These are phyloP conservation scores for Solanum appendiculatum DNA, from an alignment of 257 asterid genomes.

Conservation along the genomic window DNA sequence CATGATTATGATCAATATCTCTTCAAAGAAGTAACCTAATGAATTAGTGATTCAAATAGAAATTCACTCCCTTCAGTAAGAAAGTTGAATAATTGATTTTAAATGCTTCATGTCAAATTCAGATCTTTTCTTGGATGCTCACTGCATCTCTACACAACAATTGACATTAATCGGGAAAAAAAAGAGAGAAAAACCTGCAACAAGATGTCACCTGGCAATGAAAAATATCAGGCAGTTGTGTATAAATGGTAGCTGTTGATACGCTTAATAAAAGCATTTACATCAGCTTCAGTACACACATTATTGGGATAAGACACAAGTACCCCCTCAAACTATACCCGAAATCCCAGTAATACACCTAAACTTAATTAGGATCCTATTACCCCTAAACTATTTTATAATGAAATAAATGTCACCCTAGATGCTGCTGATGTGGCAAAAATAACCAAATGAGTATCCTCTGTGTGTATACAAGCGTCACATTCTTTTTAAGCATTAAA, in stretches of 20 bases:
- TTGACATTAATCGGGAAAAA: not conserved
- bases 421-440: not conserved
- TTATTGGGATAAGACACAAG: not conserved
- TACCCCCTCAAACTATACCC: not conserved
- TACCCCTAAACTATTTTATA: not conserved
- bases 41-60: not conserved
- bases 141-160: not conserved
- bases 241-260: not conserved
- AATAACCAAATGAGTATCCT: not conserved
- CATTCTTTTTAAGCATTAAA: not conserved
- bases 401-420: not conserved
- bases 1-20: not conserved
- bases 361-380: not conserved
- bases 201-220: not conserved
- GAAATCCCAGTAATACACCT: not conserved
- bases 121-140: not conserved
- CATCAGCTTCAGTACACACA: not conserved
- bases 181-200: not conserved
- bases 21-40: not conserved
- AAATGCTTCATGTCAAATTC: not conserved
- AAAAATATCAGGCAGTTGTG: not conserved
- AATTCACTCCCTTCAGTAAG: not conserved
- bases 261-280: not conserved
- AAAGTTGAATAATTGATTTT: not conserved
- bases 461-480: not conserved